These are phyloP conservation scores for Coniferiporia sulphurascens DNA, from an alignment of 1,284 basidiomycete genomes.

Conservation along the genomic window DNA sequence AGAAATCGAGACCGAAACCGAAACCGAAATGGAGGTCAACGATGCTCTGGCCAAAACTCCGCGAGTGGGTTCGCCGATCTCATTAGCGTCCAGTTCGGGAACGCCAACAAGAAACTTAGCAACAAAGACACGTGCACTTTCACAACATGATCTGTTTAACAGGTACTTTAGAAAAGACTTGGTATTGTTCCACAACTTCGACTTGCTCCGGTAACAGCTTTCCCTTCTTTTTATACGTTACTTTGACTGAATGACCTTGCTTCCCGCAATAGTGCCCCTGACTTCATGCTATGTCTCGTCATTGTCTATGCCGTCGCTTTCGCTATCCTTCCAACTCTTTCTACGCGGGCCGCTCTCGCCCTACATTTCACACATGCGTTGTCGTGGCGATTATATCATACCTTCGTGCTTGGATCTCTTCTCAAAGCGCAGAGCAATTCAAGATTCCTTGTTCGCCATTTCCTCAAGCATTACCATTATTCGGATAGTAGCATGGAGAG, in stretches of 20 bases:
- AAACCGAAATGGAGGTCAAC: slow-evolving; percentile 43
- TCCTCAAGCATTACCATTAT: slow-evolving; percentile 89
- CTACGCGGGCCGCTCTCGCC: slow-evolving; percentile 39
- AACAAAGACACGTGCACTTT: slow-evolving; percentile 30
- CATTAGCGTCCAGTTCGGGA: not conserved
- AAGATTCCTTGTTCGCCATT: slow-evolving; percentile 92
- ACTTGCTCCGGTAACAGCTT: slow-evolving; percentile 65
- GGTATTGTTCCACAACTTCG: slow-evolving; percentile 78
- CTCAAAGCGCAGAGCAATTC: slow-evolving; percentile 80
- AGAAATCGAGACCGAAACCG: slow-evolving; percentile 64
- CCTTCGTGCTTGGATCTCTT: slow-evolving; percentile 81
- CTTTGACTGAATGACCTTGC: slow-evolving; percentile 1
- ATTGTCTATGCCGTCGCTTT: slow-evolving; percentile 50
- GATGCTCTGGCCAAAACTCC: slow-evolving; percentile 1
- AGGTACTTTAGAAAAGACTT: slow-evolving; percentile 89
- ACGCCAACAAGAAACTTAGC: not conserved
- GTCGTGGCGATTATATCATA: slow-evolving; percentile 85
- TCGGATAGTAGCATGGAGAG: slow-evolving; percentile 44
- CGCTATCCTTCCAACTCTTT: slow-evolving; percentile 42
- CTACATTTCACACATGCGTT: slow-evolving; percentile 83
- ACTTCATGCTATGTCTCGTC: slow-evolving; percentile 61
- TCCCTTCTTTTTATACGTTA: not conserved
- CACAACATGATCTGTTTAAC: slow-evolving; percentile 87
- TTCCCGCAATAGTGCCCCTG: slow-evolving; percentile 45
- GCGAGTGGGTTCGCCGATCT: slow-evolving; percentile 23